These are phyloP conservation scores for Xylaria grammica DNA, from an alignment of 495 filamentous ascomycete genomes.

Conservation along the genomic window DNA sequence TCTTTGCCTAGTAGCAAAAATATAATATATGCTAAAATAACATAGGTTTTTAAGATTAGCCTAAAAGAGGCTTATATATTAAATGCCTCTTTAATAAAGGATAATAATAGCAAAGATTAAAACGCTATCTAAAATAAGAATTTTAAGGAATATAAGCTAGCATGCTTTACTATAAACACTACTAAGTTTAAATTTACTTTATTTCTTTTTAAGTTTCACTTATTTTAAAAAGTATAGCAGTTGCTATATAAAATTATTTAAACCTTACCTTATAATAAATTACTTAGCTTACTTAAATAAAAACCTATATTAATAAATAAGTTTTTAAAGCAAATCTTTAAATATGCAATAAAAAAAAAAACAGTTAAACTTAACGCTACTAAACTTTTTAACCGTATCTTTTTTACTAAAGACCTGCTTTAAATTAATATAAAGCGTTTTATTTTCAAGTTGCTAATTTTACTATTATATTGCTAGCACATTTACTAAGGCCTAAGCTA, in stretches of 20 bases:
- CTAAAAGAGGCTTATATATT: too few relatives aligned
- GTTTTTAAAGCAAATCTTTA: neutral
- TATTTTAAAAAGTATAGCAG: too few relatives aligned
- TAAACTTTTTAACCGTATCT: neutral
- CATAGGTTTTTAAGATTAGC: too few relatives aligned
- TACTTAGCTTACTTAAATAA: neutral
- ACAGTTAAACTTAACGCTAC: neutral
- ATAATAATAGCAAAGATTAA: too few relatives aligned
- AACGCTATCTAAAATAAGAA: too few relatives aligned
- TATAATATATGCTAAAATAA: too few relatives aligned
- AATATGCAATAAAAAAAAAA: conserved; percentile 4
- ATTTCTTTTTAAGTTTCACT: too few relatives aligned
- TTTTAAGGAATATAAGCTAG: too few relatives aligned
- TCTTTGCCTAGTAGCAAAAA: too few relatives aligned
- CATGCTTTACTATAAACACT: too few relatives aligned
- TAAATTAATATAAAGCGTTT: conserved; percentile 5
- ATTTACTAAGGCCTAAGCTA: neutral
- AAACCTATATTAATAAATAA: conserved; percentile 9
- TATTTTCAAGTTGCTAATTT: neutral
- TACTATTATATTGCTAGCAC: conserved; percentile 1
- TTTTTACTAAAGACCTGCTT: neutral
- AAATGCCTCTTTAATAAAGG: too few relatives aligned
- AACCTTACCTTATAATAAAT: neutral
- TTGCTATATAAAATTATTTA: neutral
- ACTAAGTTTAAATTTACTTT: too few relatives aligned